Evolutionary conservation across 495 filamentous ascomycete genomes (phyloP).

Genomic region (Tricharina praecox): DNA sequence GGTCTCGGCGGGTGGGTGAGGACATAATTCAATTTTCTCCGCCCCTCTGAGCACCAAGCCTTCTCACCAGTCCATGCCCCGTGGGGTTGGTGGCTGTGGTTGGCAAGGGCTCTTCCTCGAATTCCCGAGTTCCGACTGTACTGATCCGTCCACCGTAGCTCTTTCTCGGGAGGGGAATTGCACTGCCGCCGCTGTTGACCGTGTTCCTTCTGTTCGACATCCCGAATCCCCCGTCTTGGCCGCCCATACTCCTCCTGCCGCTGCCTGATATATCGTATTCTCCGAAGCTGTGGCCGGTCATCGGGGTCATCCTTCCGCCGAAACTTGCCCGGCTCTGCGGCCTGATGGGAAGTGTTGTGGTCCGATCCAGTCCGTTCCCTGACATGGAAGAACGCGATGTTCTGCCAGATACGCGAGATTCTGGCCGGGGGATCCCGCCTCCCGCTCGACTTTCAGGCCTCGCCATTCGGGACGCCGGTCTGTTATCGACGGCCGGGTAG

Average conservation of each 20-base stretch:
- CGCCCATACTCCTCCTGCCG: constrained; percentile 7
- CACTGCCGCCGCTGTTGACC: constrained; percentile 13
- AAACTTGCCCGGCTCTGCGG: constrained; percentile 17
- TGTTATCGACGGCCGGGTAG: constrained; percentile 10
- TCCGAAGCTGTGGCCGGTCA: constrained; percentile 7
- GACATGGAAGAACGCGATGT: constrained; percentile 16
- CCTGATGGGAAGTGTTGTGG: constrained; percentile 9
- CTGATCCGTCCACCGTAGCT: constrained; percentile 18
- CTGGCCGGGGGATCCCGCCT: not conserved
- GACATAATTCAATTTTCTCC: no score
- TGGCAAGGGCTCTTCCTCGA: not conserved
- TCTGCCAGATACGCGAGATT: constrained; percentile 13
- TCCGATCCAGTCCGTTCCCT: constrained; percentile 6
- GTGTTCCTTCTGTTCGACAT: constrained; percentile 16
- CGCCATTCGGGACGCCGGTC: constrained; percentile 10
- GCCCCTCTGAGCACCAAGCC: no score
- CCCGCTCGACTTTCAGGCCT: constrained; percentile 9
- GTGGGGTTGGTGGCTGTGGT: no score
- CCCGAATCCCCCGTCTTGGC: constrained; percentile 14
- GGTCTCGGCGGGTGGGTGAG: no score
- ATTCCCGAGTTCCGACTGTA: not conserved
- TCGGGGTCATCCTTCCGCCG: constrained; percentile 7
- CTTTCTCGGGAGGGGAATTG: constrained; percentile 19
- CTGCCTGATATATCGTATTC: constrained; percentile 19
- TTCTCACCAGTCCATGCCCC: no score